These are phyloP conservation scores for Cubamyces lactineus DNA, from an alignment of 768 basidiomycete species.

Conservation along the genomic window DNA sequence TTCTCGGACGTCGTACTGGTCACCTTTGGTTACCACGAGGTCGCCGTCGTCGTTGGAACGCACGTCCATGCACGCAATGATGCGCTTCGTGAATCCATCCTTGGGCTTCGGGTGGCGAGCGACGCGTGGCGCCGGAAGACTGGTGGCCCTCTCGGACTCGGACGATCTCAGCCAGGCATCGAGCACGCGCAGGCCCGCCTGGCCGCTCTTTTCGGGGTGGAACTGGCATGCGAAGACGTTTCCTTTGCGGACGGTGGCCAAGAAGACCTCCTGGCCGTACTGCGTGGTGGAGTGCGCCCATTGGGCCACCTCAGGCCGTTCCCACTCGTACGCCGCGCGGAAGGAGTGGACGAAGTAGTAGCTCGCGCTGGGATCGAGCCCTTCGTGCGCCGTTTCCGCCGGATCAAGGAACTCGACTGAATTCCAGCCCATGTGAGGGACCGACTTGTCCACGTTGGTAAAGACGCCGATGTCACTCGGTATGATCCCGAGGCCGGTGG, in stretches of 20 bases:
- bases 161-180: constrained; percentile 76
- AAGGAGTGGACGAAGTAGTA: constrained; percentile 99
- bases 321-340: constrained; percentile 74
- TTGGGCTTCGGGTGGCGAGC: constrained; percentile 44
- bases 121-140: constrained; percentile 41
- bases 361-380: constrained; percentile 56
- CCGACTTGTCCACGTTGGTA: constrained; percentile 71
- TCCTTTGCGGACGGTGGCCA: constrained; percentile 78
- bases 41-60: constrained; percentile 95
- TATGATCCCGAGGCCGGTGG: constrained; percentile 80
- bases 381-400: constrained; percentile 46
- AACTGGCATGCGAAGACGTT: constrained; percentile 95
- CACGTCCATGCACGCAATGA: constrained; percentile 97
- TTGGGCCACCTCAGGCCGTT: constrained; percentile 56
- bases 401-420: constrained; percentile 60
- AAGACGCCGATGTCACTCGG: constrained; percentile 83
- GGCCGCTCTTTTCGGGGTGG: constrained; percentile 97
- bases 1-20: constrained; percentile 98
- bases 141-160: constrained; percentile 41
- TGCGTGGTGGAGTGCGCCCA: constrained; percentile 90
- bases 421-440: constrained; percentile 99
- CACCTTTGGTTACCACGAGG: constrained; percentile 98
- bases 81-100: constrained; percentile 86
- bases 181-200: constrained; percentile 80
- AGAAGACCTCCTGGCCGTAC: constrained; percentile 92